phyloP scores from a whole-genome alignment of 257 asterid species.

The Solanum pinnatisectum region DNA sequence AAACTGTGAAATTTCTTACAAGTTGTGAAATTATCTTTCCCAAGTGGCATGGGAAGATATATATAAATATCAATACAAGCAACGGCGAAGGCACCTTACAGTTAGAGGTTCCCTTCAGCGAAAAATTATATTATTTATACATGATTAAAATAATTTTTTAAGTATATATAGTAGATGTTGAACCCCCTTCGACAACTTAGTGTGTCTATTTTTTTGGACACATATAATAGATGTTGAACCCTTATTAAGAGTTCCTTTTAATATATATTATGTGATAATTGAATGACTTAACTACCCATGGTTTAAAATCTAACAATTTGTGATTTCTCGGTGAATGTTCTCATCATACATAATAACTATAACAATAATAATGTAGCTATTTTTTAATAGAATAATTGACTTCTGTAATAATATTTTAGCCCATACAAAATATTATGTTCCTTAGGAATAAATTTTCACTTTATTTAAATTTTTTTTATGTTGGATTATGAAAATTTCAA shows the following conservation, averaged over 20 bases:
- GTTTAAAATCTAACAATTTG: background rate
- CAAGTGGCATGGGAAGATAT: background rate
- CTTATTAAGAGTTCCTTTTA: too few species aligned
- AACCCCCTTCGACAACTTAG: too few species aligned
- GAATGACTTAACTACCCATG: background rate
- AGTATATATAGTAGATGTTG: too few species aligned
- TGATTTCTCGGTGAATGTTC: background rate
- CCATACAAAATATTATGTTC: background rate
- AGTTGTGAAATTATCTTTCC: background rate
- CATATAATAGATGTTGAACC: too few species aligned
- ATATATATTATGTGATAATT: too few species aligned
- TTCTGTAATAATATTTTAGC: background rate
- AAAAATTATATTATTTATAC: too few species aligned
- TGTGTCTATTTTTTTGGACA: too few species aligned
- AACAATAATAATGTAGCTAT: background rate
- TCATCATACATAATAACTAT: background rate
- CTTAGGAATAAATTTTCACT: background rate
- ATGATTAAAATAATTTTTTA: too few species aligned
- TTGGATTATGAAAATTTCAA: background rate
- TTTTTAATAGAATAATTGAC: background rate
- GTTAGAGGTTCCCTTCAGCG: accelerated
- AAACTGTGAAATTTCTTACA: background rate
- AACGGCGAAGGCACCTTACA: too few species aligned
- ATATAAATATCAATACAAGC: too few species aligned
- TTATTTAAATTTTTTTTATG: background rate